A percentile compares a stretch with the other conserved stretches of the same genome.
These are phyloP conservation scores for Lachancea fermentati DNA, from an alignment of 805 yeast species.

Conservation along the genomic window DNA sequence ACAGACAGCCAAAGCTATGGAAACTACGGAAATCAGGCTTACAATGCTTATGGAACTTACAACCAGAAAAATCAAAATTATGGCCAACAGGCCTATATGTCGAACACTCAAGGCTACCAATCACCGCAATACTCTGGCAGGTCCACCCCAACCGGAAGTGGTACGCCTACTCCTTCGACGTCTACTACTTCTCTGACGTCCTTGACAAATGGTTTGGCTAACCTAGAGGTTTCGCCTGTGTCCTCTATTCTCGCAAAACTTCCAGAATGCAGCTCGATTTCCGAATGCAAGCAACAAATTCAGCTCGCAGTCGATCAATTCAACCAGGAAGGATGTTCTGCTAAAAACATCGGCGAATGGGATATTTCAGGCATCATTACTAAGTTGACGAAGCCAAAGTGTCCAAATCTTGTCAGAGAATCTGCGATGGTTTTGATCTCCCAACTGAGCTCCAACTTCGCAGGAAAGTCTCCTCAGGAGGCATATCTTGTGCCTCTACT, in stretches of 20 bases:
- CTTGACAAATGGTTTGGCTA: conserved; percentile 62
- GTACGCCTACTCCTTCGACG: conserved; percentile 39
- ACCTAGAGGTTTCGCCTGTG: conserved; percentile 61
- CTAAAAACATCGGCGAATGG: conserved; percentile 52
- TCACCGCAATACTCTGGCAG: conserved; percentile 17
- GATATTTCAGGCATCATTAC: conserved; percentile 55
- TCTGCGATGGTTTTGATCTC: conserved; percentile 59
- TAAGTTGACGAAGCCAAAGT: conserved; percentile 68
- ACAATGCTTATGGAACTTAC: conserved; percentile 8
- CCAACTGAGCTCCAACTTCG: conserved; percentile 53
- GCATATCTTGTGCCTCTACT: conserved; percentile 64
- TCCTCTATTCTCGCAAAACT: conserved; percentile 43
- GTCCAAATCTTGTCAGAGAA: conserved; percentile 70
- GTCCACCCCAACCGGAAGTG: conserved; percentile 33
- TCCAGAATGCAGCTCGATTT: conserved; percentile 30
- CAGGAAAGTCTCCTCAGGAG: conserved; percentile 68
- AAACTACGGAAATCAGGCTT: conserved; percentile 12
- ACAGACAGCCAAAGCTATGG: conserved; percentile 10
- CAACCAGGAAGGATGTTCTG: conserved; percentile 37
- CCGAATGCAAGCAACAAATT: conserved; percentile 34
- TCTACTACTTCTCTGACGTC: conserved; percentile 72
- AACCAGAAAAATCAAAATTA: conserved; percentile 17
- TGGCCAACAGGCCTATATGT: conserved; percentile 6
- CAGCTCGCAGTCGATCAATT: conserved; percentile 44
- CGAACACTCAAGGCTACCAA: conserved; percentile 27